These are phyloP conservation scores for Lolium rigidum DNA, from an alignment of 176 grass and related monocot genomes.

Conservation along the genomic window DNA sequence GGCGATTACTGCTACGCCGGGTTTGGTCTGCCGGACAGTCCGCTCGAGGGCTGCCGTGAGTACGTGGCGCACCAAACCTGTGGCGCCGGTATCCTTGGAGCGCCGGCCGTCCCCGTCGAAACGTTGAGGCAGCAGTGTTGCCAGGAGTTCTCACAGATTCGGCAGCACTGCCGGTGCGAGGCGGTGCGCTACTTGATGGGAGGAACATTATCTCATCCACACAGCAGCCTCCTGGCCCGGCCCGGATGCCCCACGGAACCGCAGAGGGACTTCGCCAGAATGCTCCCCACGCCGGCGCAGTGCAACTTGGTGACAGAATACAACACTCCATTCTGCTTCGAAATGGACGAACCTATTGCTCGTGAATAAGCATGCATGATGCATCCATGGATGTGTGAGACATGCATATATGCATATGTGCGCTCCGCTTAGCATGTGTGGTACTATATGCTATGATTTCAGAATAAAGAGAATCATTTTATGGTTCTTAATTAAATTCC, in stretches of 20 bases:
- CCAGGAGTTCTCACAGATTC: not conserved
- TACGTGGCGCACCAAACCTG: not conserved
- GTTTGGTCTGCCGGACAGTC: not conserved
- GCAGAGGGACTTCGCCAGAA: too few relatives aligned
- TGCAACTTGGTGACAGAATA: not conserved
- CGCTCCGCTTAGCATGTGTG: not conserved
- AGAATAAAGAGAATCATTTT: constrained; percentile 9
- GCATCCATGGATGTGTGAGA: not conserved
- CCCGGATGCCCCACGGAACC: too few relatives aligned
- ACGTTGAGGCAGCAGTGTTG: not conserved
- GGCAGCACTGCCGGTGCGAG: not conserved
- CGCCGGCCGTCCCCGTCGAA: not conserved
- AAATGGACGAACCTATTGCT: not conserved
- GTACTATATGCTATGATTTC: not conserved
- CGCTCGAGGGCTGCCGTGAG: not conserved
- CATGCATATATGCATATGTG: not conserved
- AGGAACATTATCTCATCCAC: too few relatives aligned
- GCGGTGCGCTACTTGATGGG: not conserved
- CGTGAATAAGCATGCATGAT: not conserved
- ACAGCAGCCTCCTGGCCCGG: not conserved
- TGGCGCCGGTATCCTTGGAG: not conserved
- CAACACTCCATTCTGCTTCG: not conserved
- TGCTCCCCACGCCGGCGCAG: too few relatives aligned
- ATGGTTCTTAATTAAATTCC: not conserved
- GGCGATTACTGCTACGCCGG: not conserved